Conservation (phyloP, 2,329 filamentous ascomycete genomes). For the Fusarium transvaalense region DNA sequence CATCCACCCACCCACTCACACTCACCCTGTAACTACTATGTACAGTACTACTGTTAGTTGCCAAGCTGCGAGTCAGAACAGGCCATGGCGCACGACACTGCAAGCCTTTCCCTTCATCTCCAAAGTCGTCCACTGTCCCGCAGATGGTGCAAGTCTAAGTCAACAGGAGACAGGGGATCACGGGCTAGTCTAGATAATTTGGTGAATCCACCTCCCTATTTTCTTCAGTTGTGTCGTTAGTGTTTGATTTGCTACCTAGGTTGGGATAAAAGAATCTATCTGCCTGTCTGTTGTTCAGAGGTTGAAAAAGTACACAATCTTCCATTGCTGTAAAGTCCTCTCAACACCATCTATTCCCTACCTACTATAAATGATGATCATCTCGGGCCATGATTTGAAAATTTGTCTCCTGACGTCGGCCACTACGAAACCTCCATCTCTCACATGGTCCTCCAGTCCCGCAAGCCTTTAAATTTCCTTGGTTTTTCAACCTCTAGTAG, state of each 20-base stretch:
- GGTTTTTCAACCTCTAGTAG: slow-evolving; percentile 36
- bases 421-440: slow-evolving; percentile 26
- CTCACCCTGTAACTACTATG: slow-evolving; percentile 15
- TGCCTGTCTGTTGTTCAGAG: neutral
- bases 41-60: neutral
- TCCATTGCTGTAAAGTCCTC: neutral
- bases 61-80: slow-evolving; percentile 38
- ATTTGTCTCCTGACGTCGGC: slow-evolving; percentile 6
- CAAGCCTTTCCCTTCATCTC: slow-evolving; percentile 25
- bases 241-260: no score
- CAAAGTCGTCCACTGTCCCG: slow-evolving; percentile 18
- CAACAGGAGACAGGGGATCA: slow-evolving; percentile 29
- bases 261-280: no score
- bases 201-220: slow-evolving; percentile 36
- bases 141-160: slow-evolving; percentile 28
- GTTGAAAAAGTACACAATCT: neutral
- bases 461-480: slow-evolving; percentile 42
- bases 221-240: slow-evolving; percentile 13
- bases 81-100: slow-evolving; percentile 8
- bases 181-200: slow-evolving; percentile 35
- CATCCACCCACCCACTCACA: slow-evolving; percentile 5
- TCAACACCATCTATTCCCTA: neutral
- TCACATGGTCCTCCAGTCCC: slow-evolving; percentile 32
- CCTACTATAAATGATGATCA: neutral
- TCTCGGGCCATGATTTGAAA: neutral